A percentile compares a stretch with the other conserved stretches of the same genome.
These are phyloP conservation scores for Didymosphaeria variabile DNA, from an alignment of 2,329 filamentous ascomycete genomes.

Conservation along the genomic window DNA sequence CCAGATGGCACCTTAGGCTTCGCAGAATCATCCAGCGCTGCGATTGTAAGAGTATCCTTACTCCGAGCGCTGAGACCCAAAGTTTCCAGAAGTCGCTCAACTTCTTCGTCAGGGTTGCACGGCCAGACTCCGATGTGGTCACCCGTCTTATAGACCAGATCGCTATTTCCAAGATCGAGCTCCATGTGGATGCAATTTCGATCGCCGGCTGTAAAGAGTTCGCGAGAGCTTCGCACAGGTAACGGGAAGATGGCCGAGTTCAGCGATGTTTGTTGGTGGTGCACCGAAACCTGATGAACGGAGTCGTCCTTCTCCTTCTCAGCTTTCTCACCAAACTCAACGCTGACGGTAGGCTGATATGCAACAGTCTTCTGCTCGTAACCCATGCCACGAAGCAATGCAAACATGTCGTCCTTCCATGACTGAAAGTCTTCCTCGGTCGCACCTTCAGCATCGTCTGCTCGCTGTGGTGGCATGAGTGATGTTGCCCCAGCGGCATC, in stretches of 20 bases:
- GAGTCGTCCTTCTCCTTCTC: slow-evolving; percentile 24
- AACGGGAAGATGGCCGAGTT: slow-evolving; percentile 46
- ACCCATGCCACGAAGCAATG: slow-evolving; percentile 42
- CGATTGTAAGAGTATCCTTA: slow-evolving; percentile 38
- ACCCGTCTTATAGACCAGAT: slow-evolving; percentile 55
- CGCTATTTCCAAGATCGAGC: slow-evolving; percentile 48
- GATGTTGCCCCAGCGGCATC: slow-evolving; percentile 44
- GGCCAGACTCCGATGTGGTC: slow-evolving; percentile 56
- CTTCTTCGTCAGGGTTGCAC: slow-evolving; percentile 51
- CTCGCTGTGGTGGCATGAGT: slow-evolving; percentile 46
- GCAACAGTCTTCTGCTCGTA: slow-evolving; percentile 44
- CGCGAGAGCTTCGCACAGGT: slow-evolving; percentile 40
- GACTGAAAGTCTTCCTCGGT: slow-evolving; percentile 56
- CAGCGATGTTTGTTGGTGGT: slow-evolving; percentile 39
- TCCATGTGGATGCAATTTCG: slow-evolving; percentile 55
- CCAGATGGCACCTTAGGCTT: slow-evolving; percentile 53
- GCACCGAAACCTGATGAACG: slow-evolving; percentile 32
- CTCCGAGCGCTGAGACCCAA: slow-evolving; percentile 35
- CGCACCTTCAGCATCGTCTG: slow-evolving; percentile 53
- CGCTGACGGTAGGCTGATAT: slow-evolving; percentile 45
- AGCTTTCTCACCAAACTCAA: slow-evolving; percentile 24
- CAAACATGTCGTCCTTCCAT: slow-evolving; percentile 53
- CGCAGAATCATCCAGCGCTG: slow-evolving; percentile 34
- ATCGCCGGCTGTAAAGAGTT: slow-evolving; percentile 47
- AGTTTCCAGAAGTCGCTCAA: slow-evolving; percentile 41